Base-by-base conservation (phyloP, 2,329 filamentous ascomycete species). In the Fragosphaeria purpurea region DNA sequence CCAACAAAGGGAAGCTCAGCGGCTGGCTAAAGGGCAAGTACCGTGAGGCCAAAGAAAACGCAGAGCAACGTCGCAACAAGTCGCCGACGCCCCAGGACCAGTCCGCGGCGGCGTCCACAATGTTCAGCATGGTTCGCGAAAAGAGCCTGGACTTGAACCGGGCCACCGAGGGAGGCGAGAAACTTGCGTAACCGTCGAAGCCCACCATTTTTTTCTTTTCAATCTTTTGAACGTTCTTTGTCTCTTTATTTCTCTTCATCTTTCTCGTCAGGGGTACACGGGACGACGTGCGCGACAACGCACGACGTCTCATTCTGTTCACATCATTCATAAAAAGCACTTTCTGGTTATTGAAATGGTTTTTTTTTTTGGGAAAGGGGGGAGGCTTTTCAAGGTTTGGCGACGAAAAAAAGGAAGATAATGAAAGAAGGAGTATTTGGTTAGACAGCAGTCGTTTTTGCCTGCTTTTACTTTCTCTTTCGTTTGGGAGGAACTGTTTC, bases 21-120 rank as follows among this genome's bases (percentile, higher is more conserved):
- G 73, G 73, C 44, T 80, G 78, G 77, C 75, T 81, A 56, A 79
- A 73, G 61, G 75, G 67, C 62, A 81, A 81, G 60, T 79, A 79
- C 60, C 74, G 77, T 32, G 77, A 78, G 58, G 74, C 74, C 47
- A 80, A 79, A 61, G 77, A 79, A 56, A 77, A 66, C 41, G 72
- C 67, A 1, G 77, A 80, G 50, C 70, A 76, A 44, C 69, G 74
- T 57, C 70, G 78, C 46, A 74, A 72, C 57, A 80, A 79, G 61
- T 80, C 77, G 7, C 77, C 77, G 4, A 73, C 77, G 22, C 53
- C 54, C 2, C 47, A 50, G 4, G 51, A 53, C 11, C 47, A 22
- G 33, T 47, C 44, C 13, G 46, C 44, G 2, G 47, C 44, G 0
- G 22, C 47, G 1, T 48, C 48, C 1, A 50, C 47, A 1, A 4